Conservation (phyloP, 75 land plant species). For the Sequoiadendron giganteum region DNA sequence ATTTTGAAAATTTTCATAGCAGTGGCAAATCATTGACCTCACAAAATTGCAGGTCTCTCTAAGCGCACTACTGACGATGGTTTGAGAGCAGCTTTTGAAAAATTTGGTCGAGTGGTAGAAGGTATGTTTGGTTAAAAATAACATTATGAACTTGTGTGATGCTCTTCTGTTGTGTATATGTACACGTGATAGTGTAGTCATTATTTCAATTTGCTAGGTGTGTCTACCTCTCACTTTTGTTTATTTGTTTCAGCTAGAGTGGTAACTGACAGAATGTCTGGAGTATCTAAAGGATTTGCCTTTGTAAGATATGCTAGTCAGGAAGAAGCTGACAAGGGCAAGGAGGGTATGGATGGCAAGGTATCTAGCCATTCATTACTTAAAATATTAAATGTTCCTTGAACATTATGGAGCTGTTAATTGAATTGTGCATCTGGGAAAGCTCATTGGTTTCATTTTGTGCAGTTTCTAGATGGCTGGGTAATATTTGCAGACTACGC, state of each 20-base stretch:
- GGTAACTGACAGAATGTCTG: constrained; percentile 48
- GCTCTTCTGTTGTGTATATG: neutral
- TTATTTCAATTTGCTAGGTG: neutral
- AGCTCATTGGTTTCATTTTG: neutral
- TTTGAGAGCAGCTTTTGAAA: constrained; percentile 41
- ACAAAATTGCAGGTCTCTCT: constrained; percentile 35
- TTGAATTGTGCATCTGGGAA: neutral
- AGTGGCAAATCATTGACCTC: neutral
- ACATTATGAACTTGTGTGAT: neutral
- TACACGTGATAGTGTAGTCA: too few relatives aligned
- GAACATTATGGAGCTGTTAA: neutral
- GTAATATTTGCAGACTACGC: constrained; percentile 65
- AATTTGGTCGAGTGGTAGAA: constrained; percentile 46
- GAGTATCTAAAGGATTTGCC: constrained; percentile 65
- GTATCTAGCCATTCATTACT: constrained; percentile 20
- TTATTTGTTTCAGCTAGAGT: constrained; percentile 39
- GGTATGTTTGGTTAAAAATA: constrained; percentile 21
- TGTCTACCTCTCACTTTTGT: neutral
- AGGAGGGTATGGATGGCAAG: constrained; percentile 76
- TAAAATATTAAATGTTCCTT: neutral
- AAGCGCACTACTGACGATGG: constrained; percentile 51
- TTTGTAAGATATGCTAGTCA: constrained; percentile 53
- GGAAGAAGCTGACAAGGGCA: constrained; percentile 58
- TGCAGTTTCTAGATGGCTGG: constrained; percentile 60
- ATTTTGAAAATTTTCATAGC: neutral